phyloP scores from a whole-genome alignment of 2,329 filamentous ascomycete species.

The Cercospora sojina region DNA sequence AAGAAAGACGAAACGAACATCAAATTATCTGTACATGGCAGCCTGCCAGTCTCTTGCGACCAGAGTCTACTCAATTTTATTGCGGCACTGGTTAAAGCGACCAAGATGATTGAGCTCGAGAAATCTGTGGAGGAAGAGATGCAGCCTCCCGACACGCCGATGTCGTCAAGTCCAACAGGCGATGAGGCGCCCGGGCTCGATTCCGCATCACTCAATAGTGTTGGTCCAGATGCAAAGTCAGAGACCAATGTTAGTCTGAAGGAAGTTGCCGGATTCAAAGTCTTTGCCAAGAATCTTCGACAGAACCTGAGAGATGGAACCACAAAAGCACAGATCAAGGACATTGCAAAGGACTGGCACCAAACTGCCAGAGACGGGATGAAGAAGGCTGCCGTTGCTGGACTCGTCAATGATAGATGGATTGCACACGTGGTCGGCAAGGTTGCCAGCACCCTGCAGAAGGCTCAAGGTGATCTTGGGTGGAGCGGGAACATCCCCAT shows the following conservation, averaged over 20 bases:
- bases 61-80: slow-evolving; percentile 55
- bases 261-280: slow-evolving; percentile 30
- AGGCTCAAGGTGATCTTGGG: slow-evolving; percentile 52
- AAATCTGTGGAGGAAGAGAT: slow-evolving; percentile 43
- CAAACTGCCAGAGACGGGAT: slow-evolving; percentile 46
- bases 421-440: slow-evolving; percentile 56
- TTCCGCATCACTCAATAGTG: neutral
- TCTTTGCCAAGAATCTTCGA: slow-evolving; percentile 31
- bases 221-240: slow-evolving; percentile 3
- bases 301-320: slow-evolving; percentile 32
- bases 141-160: slow-evolving; percentile 17
- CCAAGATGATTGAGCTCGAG: slow-evolving; percentile 57
- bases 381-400: slow-evolving; percentile 49
- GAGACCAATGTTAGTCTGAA: slow-evolving; percentile 13
- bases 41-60: slow-evolving; percentile 52
- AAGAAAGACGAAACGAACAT: slow-evolving; percentile 52
- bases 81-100: slow-evolving; percentile 57
- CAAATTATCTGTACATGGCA: slow-evolving; percentile 49
- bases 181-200: slow-evolving; percentile 32
- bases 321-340: slow-evolving; percentile 31
- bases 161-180: slow-evolving; percentile 29
- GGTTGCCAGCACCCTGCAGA: slow-evolving; percentile 50
- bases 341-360: slow-evolving; percentile 34
- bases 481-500: slow-evolving; percentile 52
- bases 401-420: slow-evolving; percentile 55